Evolutionary conservation across 164 flowering plant species (phyloP).

Genomic region (Chloranthus sessilifolius): DNA sequence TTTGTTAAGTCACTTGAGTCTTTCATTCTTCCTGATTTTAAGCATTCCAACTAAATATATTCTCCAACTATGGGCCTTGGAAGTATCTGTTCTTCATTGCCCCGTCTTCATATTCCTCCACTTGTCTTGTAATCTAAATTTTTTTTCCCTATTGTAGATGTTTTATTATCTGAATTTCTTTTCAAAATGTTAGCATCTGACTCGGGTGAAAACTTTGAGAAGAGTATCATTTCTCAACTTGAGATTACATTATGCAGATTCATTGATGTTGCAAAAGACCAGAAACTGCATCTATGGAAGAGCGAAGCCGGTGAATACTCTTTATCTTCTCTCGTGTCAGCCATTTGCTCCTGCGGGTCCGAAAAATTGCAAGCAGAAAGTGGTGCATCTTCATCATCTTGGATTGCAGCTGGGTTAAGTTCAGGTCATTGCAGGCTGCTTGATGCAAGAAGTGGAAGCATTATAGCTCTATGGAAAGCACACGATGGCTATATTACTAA

Average conservation of each 20-base stretch:
- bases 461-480: constrained; percentile 81
- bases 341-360: constrained; percentile 77
- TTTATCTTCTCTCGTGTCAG: constrained; percentile 80
- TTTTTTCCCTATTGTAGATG: background rate
- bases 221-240: background rate
- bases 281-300: constrained; percentile 87
- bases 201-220: too few species aligned
- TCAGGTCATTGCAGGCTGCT: constrained; percentile 76
- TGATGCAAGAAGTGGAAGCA: constrained; percentile 78
- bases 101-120: too few species aligned
- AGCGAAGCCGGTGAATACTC: constrained; percentile 54
- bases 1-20: too few species aligned
- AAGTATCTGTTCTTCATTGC: too few species aligned
- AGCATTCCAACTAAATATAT: too few species aligned
- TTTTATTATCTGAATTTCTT: background rate
- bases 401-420: constrained; percentile 84
- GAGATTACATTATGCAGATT: constrained; percentile 44
- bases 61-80: too few species aligned
- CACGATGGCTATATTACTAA: constrained; percentile 94
- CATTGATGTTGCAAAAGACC: constrained; percentile 68
- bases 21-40: too few species aligned
- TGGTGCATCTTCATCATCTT: constrained; percentile 43
- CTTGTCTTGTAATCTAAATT: too few species aligned
- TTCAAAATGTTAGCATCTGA: background rate
- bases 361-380: constrained; percentile 37